phyloP scores from a whole-genome alignment of 306 rosid genomes.

The Medicago arabica region DNA sequence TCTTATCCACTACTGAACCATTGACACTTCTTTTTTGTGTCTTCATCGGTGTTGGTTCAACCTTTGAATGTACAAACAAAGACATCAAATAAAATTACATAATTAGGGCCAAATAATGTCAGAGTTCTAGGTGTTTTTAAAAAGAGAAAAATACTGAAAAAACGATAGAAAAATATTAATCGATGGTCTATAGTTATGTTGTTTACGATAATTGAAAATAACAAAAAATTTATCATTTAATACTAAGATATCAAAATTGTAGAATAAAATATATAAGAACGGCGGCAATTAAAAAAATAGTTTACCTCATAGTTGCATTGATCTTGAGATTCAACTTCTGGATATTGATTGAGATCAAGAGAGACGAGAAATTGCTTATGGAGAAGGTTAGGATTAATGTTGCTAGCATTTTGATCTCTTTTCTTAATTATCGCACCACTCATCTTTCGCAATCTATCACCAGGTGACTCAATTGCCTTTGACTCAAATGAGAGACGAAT shows the following conservation, averaged over 20 bases:
- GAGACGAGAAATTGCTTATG: neutral
- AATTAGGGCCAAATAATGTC: neutral
- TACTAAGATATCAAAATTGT: neutral
- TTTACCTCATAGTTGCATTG: slow-evolving; percentile 6
- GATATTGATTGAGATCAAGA: neutral
- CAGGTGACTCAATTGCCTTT: neutral
- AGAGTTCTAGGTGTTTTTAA: neutral
- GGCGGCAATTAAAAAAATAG: neutral
- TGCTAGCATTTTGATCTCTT: neutral
- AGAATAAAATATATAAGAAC: neutral
- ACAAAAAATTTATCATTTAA: neutral
- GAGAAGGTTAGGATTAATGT: neutral
- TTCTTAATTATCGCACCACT: neutral
- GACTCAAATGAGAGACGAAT: neutral
- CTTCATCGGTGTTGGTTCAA: neutral
- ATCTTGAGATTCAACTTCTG: neutral
- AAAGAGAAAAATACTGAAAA: neutral
- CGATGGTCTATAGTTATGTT: neutral
- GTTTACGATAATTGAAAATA: neutral
- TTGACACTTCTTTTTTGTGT: neutral
- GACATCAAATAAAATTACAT: neutral
- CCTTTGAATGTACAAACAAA: slow-evolving; percentile 7
- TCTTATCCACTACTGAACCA: neutral
- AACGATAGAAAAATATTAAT: neutral
- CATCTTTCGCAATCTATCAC: neutral